phyloP scores from a whole-genome alignment of 2,329 filamentous ascomycete species.

The Ophiosphaerella korrae region DNA sequence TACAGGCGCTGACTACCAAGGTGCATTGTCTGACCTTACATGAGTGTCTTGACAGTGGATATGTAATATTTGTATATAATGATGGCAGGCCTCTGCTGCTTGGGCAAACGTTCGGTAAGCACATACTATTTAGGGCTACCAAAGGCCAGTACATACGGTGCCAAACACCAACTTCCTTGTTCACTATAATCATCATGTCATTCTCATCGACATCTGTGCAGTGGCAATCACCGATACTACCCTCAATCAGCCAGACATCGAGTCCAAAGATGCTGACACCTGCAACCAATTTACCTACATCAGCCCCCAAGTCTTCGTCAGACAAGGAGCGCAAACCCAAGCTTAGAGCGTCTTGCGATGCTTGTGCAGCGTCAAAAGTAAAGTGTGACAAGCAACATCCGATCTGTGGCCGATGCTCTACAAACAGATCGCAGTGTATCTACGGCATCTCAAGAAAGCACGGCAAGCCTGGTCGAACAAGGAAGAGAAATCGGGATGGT shows the following conservation, averaged over 20 bases:
- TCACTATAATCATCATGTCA: conserved; percentile 24
- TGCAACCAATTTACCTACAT: conserved; percentile 18
- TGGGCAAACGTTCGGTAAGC: background rate
- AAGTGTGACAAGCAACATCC: conserved; percentile 46
- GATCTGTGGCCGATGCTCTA: conserved; percentile 36
- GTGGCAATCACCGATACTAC: conserved; percentile 26
- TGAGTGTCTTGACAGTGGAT: background rate
- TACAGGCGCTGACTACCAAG: conserved; percentile 1
- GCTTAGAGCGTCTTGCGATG: conserved; percentile 44
- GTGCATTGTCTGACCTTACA: background rate
- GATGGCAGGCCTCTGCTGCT: background rate
- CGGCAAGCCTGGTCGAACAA: conserved; percentile 40
- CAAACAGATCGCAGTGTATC: conserved; percentile 36
- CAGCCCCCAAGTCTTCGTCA: conserved; percentile 23
- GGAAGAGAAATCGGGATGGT: conserved; percentile 40
- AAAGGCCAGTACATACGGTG: background rate
- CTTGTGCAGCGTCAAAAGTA: conserved; percentile 46
- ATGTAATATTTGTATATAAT: conserved; percentile 4
- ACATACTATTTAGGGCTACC: background rate
- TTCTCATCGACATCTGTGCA: conserved; percentile 24
- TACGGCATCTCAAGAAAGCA: conserved; percentile 44
- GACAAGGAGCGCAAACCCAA: conserved; percentile 32
- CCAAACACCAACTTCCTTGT: conserved; percentile 2
- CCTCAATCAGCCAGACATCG: conserved; percentile 10
- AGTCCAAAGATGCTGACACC: conserved; percentile 12